Evolutionary conservation across 108 stramenopile species (phyloP).

Genomic region (Nitzschia sp.): DNA sequence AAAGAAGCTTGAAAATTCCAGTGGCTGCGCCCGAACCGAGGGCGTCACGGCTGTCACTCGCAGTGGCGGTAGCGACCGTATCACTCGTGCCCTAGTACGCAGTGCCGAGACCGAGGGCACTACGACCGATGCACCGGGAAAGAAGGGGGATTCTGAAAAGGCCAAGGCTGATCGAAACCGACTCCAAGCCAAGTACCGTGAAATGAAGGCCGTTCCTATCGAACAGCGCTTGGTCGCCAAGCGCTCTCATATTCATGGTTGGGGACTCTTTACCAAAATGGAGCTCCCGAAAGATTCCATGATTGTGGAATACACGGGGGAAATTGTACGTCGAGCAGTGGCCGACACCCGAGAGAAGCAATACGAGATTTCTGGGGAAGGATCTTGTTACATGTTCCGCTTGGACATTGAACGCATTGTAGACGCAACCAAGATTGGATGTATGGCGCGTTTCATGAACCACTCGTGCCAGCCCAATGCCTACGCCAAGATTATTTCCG

Average conservation of each 20-base stretch:
- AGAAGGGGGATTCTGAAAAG: constrained; percentile 32
- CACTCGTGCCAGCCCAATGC: constrained; percentile 91
- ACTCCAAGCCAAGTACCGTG: constrained; percentile 50
- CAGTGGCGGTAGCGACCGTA: constrained; percentile 62
- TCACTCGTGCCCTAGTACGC: constrained; percentile 69
- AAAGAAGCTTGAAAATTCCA: constrained; percentile 61
- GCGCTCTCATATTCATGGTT: constrained; percentile 88
- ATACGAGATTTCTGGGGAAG: constrained; percentile 86
- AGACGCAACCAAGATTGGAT: constrained; percentile 89
- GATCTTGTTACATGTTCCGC: constrained; percentile 91
- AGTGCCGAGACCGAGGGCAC: constrained; percentile 49
- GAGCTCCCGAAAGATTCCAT: constrained; percentile 71
- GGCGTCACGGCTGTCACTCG: constrained; percentile 53
- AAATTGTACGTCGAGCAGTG: constrained; percentile 65
- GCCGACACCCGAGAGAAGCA: constrained; percentile 81
- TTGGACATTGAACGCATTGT: constrained; percentile 83
- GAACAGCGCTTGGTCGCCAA: constrained; percentile 62
- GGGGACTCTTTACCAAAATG: constrained; percentile 86
- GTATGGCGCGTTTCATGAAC: constrained; percentile 93
- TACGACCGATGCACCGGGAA: constrained; percentile 17
- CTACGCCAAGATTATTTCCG: constrained; percentile 83
- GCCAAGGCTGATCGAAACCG: constrained; percentile 46
- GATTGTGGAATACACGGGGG: constrained; percentile 82
- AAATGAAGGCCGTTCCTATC: constrained; percentile 66
- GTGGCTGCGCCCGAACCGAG: constrained; percentile 74